Evolutionary conservation across 768 basidiomycete species (phyloP).

Genomic region (Naematelia encephala): DNA sequence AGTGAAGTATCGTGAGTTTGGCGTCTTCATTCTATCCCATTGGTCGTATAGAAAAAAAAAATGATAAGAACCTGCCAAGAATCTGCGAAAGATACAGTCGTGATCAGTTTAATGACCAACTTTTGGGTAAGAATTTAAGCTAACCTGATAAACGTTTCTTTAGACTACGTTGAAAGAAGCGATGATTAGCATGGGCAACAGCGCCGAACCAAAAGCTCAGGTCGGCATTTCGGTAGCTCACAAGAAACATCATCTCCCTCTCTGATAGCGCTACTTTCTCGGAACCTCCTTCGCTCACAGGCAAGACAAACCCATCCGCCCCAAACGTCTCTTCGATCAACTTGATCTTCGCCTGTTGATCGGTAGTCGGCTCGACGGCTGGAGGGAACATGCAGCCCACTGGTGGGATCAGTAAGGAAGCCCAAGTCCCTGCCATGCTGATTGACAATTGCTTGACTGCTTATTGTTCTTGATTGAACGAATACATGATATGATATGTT

Average conservation of each 20-base stretch:
- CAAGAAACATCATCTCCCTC: constrained; percentile 48
- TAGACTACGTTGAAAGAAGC: constrained; percentile 22
- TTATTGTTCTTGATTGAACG: no score
- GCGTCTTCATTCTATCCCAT: neutral
- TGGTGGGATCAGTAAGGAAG: neutral
- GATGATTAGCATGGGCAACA: neutral
- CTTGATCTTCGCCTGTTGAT: constrained; percentile 14
- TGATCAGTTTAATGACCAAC: constrained; percentile 8
- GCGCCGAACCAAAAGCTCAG: neutral
- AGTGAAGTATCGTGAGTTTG: neutral
- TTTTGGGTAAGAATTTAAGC: neutral
- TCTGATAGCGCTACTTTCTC: constrained; percentile 27
- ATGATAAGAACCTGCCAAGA: constrained; percentile 24
- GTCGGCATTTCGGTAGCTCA: constrained; percentile 23
- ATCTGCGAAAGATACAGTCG: constrained; percentile 23
- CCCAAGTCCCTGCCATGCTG: neutral
- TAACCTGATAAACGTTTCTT: constrained; percentile 39
- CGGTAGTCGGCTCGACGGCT: constrained; percentile 3
- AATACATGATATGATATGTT: no score
- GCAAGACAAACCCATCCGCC: constrained; percentile 23
- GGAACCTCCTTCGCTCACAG: constrained; percentile 13
- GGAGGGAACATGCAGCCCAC: neutral
- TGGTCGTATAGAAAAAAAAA: neutral
- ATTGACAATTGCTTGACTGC: no score
- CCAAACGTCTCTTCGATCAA: constrained; percentile 30